A percentile compares a stretch with the other conserved stretches of the same genome.
These are phyloP conservation scores for Pholiota molesta DNA, from an alignment of 768 basidiomycete genomes.

Conservation along the genomic window DNA sequence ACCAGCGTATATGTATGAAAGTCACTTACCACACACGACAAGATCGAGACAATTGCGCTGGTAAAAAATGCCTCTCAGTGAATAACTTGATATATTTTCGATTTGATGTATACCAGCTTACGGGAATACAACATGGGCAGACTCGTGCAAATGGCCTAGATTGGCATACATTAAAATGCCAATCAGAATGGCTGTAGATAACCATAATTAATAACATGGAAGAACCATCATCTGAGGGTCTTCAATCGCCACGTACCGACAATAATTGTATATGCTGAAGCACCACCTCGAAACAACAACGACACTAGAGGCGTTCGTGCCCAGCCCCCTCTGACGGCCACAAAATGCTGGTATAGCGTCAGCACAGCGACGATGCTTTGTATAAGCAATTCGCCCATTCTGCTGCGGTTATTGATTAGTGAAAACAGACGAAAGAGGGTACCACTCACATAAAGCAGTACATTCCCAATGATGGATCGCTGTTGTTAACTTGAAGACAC, in stretches of 20 bases:
- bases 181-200: neutral
- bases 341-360: neutral
- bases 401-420: neutral
- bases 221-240: neutral
- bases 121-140: slow-evolving; percentile 22
- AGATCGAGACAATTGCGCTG: neutral
- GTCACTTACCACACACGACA: neutral
- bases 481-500: neutral
- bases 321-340: neutral
- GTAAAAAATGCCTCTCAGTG: no score
- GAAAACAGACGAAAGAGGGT: neutral
- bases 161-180: slow-evolving; percentile 19
- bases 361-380: neutral
- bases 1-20: neutral
- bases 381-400: neutral
- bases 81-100: no score
- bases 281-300: neutral
- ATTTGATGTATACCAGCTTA: slow-evolving; percentile 9
- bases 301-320: neutral
- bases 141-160: slow-evolving; percentile 17
- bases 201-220: neutral
- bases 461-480: neutral
- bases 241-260: neutral
- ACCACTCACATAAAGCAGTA: neutral
- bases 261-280: neutral